These are phyloP conservation scores for Solanum chiquidenum DNA, from an alignment of 257 asterid genomes.

Conservation along the genomic window DNA sequence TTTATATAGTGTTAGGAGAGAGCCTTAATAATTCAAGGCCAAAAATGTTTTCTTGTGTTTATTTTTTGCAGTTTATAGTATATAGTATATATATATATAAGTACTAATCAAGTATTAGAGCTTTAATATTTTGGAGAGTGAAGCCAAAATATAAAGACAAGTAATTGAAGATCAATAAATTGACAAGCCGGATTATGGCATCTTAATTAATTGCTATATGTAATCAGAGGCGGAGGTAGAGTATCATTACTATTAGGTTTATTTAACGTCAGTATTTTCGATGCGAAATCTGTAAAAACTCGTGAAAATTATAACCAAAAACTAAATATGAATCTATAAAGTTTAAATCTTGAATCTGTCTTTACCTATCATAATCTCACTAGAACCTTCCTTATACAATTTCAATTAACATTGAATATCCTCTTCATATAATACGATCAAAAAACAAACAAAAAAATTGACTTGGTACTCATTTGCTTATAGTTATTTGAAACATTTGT, in stretches of 20 bases:
- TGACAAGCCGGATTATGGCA: neutral
- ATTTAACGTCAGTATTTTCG: no score
- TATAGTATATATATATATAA: neutral
- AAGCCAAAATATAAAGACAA: neutral
- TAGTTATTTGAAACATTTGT: neutral
- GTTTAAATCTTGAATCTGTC: neutral
- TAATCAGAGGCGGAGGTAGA: neutral
- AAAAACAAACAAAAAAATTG: neutral
- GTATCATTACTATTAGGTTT: neutral
- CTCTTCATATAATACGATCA: neutral
- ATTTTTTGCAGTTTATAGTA: neutral
- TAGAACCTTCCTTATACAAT: neutral
- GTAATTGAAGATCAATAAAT: neutral
- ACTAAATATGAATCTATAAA: neutral
- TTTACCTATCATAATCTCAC: neutral
- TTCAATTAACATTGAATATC: neutral
- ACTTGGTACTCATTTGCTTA: neutral
- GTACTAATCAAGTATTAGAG: neutral
- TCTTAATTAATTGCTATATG: no score
- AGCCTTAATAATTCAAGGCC: neutral
- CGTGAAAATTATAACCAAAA: neutral
- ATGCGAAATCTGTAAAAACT: accelerated
- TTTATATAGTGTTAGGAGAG: neutral
- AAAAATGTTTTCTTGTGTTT: neutral
- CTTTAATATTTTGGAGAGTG: neutral